Evolutionary conservation across 768 basidiomycete genomes (phyloP).

Genomic region (Crucibulum laeve): DNA sequence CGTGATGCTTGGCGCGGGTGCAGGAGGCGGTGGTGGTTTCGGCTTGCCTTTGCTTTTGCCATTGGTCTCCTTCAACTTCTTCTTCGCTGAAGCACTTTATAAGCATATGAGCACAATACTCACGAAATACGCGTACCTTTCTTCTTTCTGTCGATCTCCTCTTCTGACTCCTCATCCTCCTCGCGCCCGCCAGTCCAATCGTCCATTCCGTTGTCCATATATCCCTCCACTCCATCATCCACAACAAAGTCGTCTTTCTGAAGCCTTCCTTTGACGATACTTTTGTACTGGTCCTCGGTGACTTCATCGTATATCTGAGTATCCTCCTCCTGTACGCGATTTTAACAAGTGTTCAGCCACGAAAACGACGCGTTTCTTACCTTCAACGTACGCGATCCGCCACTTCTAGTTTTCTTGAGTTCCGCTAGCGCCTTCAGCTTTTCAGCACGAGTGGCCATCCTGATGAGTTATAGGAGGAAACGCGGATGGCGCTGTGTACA

Average conservation of each 20-base stretch:
- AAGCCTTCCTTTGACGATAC: conserved; percentile 78
- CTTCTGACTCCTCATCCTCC: conserved; percentile 54
- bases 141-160: conserved; percentile 42
- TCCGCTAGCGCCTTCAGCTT: too few relatives aligned
- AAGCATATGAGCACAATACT: neutral
- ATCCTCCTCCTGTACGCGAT: conserved; percentile 45
- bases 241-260: conserved; percentile 91
- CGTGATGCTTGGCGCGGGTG: conserved; percentile 57
- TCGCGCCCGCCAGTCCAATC: conserved; percentile 72
- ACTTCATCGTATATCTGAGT: conserved; percentile 83
- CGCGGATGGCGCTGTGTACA: too few relatives aligned
- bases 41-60: conserved; percentile 41
- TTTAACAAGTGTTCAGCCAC: neutral
- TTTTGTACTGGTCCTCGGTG: conserved; percentile 82
- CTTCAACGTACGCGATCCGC: conserved; percentile 55
- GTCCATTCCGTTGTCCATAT: conserved; percentile 96
- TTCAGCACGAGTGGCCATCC: too few relatives aligned
- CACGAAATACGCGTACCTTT: conserved; percentile 26
- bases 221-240: conserved; percentile 88
- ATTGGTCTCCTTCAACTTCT: conserved; percentile 35
- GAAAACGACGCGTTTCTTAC: conserved; percentile 27
- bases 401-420: conserved; percentile 55
- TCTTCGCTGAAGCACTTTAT: conserved; percentile 23
- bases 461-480: too few relatives aligned
- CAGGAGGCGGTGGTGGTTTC: conserved; percentile 45